A percentile compares a stretch with the other conserved stretches of the same genome.
These are phyloP conservation scores for Linum trigynum DNA, from an alignment of 345 rosid genomes.

Conservation along the genomic window DNA sequence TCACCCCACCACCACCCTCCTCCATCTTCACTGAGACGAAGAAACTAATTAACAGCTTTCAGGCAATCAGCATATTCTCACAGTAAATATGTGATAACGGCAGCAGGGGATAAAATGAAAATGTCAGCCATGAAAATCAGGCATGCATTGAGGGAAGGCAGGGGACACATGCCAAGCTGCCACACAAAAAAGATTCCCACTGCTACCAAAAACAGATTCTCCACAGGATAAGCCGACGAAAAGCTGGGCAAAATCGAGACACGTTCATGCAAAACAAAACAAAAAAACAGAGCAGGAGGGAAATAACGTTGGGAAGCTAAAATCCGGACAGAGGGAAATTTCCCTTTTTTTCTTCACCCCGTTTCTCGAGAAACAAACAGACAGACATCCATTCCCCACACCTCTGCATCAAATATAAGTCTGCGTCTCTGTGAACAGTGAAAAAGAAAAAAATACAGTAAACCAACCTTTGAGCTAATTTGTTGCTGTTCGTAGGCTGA, in stretches of 20 bases:
- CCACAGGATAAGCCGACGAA: constrained; percentile 3
- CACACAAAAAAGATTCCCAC: not conserved
- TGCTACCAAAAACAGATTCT: not conserved
- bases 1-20: not conserved
- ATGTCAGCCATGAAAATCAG: not conserved
- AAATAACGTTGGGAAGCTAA: constrained; percentile 13
- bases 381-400: not conserved
- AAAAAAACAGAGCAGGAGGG: not conserved
- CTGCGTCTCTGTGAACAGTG: not conserved
- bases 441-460: not conserved
- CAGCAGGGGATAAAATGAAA: not conserved
- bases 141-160: not conserved
- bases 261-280: not conserved
- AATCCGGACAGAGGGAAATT: not conserved
- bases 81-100: not conserved
- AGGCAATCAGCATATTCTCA: constrained; percentile 21
- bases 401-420: not conserved
- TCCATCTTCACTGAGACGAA: not conserved
- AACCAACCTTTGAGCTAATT: not conserved
- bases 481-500: too few species aligned
- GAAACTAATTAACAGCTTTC: constrained; percentile 13
- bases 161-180: too few species aligned
- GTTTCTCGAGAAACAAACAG: constrained; percentile 13
- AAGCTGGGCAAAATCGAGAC: not conserved
- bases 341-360: too few species aligned